Evolutionary conservation across 768 basidiomycete genomes (phyloP).

Genomic region (Kwoniella pini): DNA sequence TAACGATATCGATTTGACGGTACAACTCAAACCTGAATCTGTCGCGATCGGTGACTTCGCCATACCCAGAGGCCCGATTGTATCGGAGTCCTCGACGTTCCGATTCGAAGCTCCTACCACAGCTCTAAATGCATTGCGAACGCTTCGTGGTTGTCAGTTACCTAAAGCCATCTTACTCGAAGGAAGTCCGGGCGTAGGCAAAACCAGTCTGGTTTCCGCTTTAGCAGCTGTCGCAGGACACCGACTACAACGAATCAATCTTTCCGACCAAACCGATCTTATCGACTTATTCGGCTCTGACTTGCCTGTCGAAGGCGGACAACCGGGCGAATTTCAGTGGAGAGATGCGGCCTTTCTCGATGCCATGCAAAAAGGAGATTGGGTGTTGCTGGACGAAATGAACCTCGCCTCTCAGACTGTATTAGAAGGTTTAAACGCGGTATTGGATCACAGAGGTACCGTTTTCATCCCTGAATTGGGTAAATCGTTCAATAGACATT

Average conservation of each 20-base stretch:
- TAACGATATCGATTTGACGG: conserved; percentile 4
- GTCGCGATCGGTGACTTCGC: conserved; percentile 74
- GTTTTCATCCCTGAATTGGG: conserved; percentile 95
- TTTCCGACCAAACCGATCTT: conserved; percentile 97
- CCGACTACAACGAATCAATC: conserved; percentile 83
- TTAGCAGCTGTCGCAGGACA: conserved; percentile 78
- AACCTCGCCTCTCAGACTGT: conserved; percentile 96
- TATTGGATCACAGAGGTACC: conserved; percentile 90
- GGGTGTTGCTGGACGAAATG: conserved; percentile 99
- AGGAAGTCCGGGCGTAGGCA: conserved; percentile 97
- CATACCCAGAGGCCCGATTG: conserved; percentile 63
- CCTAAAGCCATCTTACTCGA: conserved; percentile 89
- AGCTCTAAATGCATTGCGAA: conserved; percentile 78
- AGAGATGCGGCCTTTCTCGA: conserved; percentile 93
- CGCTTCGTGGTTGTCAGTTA: conserved; percentile 85
- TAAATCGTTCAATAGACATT: conserved; percentile 81
- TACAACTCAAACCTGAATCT: conserved; percentile 35
- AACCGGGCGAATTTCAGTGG: conserved; percentile 92
- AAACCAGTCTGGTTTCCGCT: conserved; percentile 88
- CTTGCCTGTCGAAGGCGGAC: conserved; percentile 87
- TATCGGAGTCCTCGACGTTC: conserved; percentile 59
- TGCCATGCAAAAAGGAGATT: conserved; percentile 91
- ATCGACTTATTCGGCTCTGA: conserved; percentile 96
- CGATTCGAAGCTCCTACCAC: conserved; percentile 88
- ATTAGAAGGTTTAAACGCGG: conserved; percentile 93